Base-by-base conservation (phyloP, 2,329 filamentous ascomycete genomes). In the Cordyceps cicadae region DNA sequence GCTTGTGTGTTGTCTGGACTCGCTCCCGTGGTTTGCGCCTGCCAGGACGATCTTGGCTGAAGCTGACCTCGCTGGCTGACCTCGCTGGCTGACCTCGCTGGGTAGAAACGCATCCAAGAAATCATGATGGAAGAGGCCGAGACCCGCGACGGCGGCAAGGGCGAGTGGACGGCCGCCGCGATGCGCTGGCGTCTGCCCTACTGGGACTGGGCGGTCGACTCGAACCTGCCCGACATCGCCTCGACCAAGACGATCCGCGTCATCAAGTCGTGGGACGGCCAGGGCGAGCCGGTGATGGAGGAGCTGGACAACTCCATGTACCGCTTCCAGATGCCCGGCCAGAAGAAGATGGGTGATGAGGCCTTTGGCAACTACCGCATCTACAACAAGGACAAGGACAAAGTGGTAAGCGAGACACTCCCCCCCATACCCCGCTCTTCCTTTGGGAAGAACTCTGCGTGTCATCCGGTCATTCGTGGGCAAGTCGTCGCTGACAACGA, bases 151-250 rank as follows among this genome's bases (percentile, higher is more conserved):
- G 12, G 32, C 1, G 39, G 45, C 14, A 62, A 64, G 5, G 59
- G 62, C 34, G 62, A 65, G 29, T 74, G 72, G 53, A 51, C 65
- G 3, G 53, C 61, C 1, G 70, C 70, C 0, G 70, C 69, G 26
- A 63, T 68, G 54, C 56, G 59, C 21, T 71, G 72, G 63, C 65
- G 71, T 1, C 62, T 71, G 6, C 71, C 71, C 0, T 74, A 72
- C 60, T 74, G 70, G 63, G 73, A 75, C 63, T 74, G 72, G 72
- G 72, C 66, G 4, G 39, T n/a, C 24, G 39, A 55, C 12, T 21
- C 53, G 29, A 29, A 2, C 7, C 39, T 55, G 3, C 53, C 53
- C 6, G 53, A 55, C 8, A 46, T 66, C 49, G 29, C 64, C 56
- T 51, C 63, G 54, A 49, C 66, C 3, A 6, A 62, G 11, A 66